A percentile compares a stretch with the other conserved stretches of the same genome.
Conservation (phyloP, 371 early-diverging fungal genomes). For the Mortierella sp. region DNA sequence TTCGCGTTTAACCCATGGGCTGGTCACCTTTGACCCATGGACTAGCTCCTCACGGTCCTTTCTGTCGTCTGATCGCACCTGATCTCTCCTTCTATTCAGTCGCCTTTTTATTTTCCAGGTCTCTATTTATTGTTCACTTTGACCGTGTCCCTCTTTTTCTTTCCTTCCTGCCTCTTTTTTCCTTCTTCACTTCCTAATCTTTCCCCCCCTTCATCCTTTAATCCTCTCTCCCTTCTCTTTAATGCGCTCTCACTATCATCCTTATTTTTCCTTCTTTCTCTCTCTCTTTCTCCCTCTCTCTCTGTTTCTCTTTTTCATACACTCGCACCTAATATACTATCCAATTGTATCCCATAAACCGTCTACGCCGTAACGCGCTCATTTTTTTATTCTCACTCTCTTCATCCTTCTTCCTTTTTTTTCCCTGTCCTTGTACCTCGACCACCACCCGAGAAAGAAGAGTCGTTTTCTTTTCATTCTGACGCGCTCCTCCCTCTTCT, state of each 20-base stretch:
- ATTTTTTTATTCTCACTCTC: not conserved
- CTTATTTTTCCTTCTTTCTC: not conserved
- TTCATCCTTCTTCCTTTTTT: not conserved
- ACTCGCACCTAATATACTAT: not conserved
- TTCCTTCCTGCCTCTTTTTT: not conserved
- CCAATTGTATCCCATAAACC: not conserved
- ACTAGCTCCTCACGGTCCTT: not conserved
- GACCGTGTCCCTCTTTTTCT: not conserved
- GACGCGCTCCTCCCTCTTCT: not conserved
- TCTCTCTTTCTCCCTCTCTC: not conserved
- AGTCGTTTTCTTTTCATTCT: not conserved
- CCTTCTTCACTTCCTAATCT: no score
- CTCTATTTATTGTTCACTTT: not conserved
- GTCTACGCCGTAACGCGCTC: constrained; percentile 2
- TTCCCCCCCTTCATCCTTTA: not conserved
- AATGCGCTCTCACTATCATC: not conserved
- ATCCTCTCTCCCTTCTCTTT: no score
- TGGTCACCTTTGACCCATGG: no score
- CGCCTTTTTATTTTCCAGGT: not conserved
- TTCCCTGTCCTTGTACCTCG: not conserved
- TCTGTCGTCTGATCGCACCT: not conserved
- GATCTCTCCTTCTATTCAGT: not conserved
- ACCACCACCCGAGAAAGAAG: not conserved
- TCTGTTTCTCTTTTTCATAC: not conserved
- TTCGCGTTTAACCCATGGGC: not conserved